These are phyloP conservation scores for Vitellaria paradoxa DNA, from an alignment of 179 eudicot species.

Conservation along the genomic window DNA sequence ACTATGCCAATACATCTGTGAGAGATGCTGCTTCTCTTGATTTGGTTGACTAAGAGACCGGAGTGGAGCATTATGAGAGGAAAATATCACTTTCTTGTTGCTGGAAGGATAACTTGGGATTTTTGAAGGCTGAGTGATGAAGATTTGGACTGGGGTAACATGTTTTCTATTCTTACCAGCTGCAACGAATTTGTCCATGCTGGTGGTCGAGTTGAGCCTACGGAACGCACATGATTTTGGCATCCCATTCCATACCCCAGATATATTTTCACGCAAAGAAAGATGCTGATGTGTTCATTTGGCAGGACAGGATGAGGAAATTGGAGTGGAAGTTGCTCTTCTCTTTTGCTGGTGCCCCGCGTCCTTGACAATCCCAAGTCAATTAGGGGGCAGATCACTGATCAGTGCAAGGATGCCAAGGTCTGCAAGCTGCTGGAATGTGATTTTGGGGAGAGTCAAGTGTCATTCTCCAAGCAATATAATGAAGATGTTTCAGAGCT, in stretches of 20 bases:
- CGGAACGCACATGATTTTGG: constrained; percentile 87
- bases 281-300: constrained; percentile 61
- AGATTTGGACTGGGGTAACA: constrained; percentile 87
- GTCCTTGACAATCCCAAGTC: no score
- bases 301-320: constrained; percentile 85
- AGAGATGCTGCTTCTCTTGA: constrained; percentile 84
- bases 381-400: no score
- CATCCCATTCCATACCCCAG: constrained; percentile 85
- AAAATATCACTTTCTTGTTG: constrained; percentile 89
- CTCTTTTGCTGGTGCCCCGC: constrained; percentile 89
- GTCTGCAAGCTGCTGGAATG: no score
- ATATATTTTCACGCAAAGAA: constrained; percentile 86
- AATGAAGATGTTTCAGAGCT: no score
- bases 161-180: constrained; percentile 81
- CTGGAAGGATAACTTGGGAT: constrained; percentile 92
- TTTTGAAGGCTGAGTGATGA: constrained; percentile 64
- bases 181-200: constrained; percentile 82
- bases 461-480: no score
- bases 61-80: constrained; percentile 92
- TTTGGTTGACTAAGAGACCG: constrained; percentile 65
- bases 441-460: no score
- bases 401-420: no score
- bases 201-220: constrained; percentile 87
- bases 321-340: constrained; percentile 60
- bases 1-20: constrained; percentile 41